phyloP scores from a whole-genome alignment of 768 basidiomycete species.

The Auriculariales sp. region DNA sequence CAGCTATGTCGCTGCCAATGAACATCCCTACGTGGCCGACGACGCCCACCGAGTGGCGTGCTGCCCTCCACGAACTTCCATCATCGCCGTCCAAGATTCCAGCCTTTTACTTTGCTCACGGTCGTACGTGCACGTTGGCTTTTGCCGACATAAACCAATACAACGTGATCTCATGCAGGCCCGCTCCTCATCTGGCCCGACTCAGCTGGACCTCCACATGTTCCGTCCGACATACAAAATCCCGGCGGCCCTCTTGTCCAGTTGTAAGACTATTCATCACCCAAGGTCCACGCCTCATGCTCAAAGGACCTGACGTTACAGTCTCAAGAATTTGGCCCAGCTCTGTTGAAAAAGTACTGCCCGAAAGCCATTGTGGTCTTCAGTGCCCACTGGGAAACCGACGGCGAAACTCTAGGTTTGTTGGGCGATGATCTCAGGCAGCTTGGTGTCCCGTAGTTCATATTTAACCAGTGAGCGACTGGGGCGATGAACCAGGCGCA shows the following conservation, averaged over 20 bases:
- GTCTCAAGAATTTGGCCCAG: constrained; percentile 52
- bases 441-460: neutral
- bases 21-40: no score
- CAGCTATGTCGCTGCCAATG: no score
- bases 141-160: no score
- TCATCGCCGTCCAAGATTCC: no score
- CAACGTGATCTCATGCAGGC: no score
- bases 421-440: constrained; percentile 10
- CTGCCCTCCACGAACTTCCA: no score
- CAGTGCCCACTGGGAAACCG: constrained; percentile 72
- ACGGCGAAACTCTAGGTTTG: constrained; percentile 43
- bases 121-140: no score
- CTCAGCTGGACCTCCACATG: neutral
- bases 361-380: constrained; percentile 72
- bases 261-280: no score
- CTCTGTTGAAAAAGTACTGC: constrained; percentile 50
- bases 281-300: no score
- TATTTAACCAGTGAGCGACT: constrained; percentile 50
- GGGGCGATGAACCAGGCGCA: constrained; percentile 34
- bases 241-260: constrained; percentile 36
- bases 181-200: constrained; percentile 32
- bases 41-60: no score
- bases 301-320: no score
- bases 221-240: constrained; percentile 19
- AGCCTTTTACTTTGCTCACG: no score